Evolutionary conservation across 164 flowering plant genomes (phyloP), one percentile per base, ranked within the genome.

Genomic region (Annona cherimola): DNA sequence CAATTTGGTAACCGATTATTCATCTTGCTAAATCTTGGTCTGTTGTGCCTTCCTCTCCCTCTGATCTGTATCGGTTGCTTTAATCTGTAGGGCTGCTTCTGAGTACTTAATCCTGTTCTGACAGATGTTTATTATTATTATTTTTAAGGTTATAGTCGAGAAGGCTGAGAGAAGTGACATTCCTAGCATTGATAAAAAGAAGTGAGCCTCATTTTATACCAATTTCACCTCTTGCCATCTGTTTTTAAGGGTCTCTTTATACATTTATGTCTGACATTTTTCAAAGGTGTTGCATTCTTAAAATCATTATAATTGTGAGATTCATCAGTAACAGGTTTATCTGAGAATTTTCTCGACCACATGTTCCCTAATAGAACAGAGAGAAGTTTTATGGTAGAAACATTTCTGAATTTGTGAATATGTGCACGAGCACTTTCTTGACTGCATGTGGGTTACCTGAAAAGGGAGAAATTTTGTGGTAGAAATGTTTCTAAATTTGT

Each of bases 171-270:
- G 85, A 81, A 88, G 89, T 76, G 96, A 89, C 68, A 86, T 89
- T 64, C 92, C 96, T 3, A 84, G 81, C 77, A 91, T 91, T 50
- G 97, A 92, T 74, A 92, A 88, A 88, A 92, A 90, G 71, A 92
- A 92, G 97, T 90, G 78, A 86, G 88, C 6, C 42, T 26, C 6
- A 16, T 67, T 2, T 67, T 2, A 67, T 4, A n/a, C 63, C 12
- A 64, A 40, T 64, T 40, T 14, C 16, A 41, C 67, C 43, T 14
- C 41, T 42, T 16, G 41, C 5, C 41, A 18, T 2, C 41, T 40
- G 18, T 64, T 16, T 18, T 64, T 64, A 2, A 12, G 42, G 35
- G 41, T 41, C 16, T 64, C n/a, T 2, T 64, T 40, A 3, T 16
- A 14, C 9, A 8, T 64, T 40, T n/a, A 35, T 64, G 14, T 61